Base-by-base conservation (phyloP, 1,284 basidiomycete species). In the Marasmius tenuissimus region DNA sequence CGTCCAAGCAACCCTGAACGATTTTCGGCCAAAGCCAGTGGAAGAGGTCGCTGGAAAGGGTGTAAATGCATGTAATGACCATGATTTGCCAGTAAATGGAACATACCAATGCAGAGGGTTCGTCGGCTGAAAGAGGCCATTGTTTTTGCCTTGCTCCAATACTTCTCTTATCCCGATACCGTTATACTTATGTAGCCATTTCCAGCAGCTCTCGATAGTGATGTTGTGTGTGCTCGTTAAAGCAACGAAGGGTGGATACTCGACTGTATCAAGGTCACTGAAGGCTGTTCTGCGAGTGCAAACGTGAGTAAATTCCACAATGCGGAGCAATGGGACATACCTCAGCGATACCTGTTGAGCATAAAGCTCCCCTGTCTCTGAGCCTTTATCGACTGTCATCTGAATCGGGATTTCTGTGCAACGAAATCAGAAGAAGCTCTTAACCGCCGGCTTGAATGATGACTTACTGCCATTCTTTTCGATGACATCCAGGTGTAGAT, bases 201-300 rank as follows among this genome's bases (percentile, higher is more conserved):
- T 57, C 66, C 66, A 68, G 1, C 58, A 51, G 11, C 40, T 33
- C 39, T 68, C 65, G 14, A 62, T 63, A 0, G 55, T 53, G 34
- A 68, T 61, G 42, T 68, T 68, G 39, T 63, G 39, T n/a, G 49
- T 34, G 45, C 66, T 66, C 16, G 59, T 59, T 4, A 67, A 40
- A 2, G 62, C 62, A 1, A 62, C 51, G n/a, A 60, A 40, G 0
- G 57, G 18, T 0, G 64, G 59, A 18, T 51, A 59, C 4, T 57
- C 34, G 1, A 58, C 39, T 0, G 47, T 12, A n/a, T 62, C 50
- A 18, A 62, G 22, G 18, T 27, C 4, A 1, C 61, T 60, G 48
- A 58, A 61, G 6, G 45, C 27, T 9, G 57, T 27, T 22, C 60
- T 61, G 27, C 10, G 38, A 38, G 16, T 20, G 37, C 11, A 16